These are phyloP conservation scores for Trichoderma simmonsii DNA, from an alignment of 2,329 filamentous ascomycete species.

Conservation along the genomic window DNA sequence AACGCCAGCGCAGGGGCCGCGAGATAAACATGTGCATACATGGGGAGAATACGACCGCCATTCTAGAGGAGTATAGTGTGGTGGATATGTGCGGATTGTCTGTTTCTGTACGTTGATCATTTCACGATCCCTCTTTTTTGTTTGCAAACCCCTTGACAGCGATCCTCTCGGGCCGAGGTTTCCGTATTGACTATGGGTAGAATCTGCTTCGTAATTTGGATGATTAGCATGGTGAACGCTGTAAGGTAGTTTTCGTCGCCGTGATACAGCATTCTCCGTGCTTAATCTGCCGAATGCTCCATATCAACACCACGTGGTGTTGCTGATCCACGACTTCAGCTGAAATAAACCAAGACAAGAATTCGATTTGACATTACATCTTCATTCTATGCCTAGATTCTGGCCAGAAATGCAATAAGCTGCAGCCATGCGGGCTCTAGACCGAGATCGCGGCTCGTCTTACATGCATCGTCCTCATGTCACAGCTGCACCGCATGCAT, in stretches of 20 bases:
- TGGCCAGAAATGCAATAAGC: neutral
- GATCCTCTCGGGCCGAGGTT: neutral
- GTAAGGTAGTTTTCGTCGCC: neutral
- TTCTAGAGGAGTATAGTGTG: neutral
- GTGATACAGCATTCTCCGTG: neutral
- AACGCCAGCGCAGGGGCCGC: neutral
- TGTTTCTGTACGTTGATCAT: neutral
- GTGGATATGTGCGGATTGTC: neutral
- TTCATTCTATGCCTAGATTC: neutral
- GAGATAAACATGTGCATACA: neutral
- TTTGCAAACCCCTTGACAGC: neutral
- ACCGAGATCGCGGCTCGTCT: neutral
- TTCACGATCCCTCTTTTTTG: neutral
- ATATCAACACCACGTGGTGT: neutral
- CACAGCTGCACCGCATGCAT: neutral
- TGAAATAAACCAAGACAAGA: neutral
- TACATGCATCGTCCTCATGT: neutral
- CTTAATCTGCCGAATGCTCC: neutral
- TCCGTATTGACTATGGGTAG: neutral
- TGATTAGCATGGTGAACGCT: neutral
- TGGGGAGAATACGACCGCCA: neutral
- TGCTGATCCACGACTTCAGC: neutral
- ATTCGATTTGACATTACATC: neutral
- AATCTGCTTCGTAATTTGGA: neutral
- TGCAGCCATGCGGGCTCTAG: neutral